Evolutionary conservation across 2,329 filamentous ascomycete species (phyloP).

Genomic region (Xylariales sp.): DNA sequence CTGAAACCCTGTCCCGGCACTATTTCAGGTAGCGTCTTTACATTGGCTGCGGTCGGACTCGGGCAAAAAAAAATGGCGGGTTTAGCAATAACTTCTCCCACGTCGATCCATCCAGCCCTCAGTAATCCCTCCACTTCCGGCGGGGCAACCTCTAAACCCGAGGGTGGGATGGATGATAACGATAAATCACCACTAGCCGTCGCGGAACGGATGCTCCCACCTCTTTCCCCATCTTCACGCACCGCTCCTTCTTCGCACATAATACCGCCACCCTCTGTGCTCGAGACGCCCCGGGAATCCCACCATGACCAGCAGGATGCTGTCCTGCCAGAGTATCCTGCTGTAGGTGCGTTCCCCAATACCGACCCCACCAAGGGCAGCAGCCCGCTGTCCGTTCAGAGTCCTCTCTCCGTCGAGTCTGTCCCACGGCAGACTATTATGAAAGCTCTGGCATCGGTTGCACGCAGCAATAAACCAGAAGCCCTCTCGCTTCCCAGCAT

Average conservation of each 20-base stretch:
- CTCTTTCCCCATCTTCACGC: too few species aligned
- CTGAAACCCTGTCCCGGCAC: too few species aligned
- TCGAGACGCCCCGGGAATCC: conserved; percentile 8
- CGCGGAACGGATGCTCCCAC: too few species aligned
- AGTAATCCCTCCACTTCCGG: conserved; percentile 24
- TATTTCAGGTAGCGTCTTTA: too few species aligned
- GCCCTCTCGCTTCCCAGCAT: conserved; percentile 59
- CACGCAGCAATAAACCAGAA: conserved; percentile 57
- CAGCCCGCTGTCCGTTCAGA: conserved; percentile 22
- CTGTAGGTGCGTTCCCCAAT: conserved; percentile 19
- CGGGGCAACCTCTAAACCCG: conserved; percentile 6
- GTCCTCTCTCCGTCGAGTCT: conserved; percentile 55
- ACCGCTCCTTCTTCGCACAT: too few species aligned
- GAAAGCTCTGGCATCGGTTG: conserved; percentile 71
- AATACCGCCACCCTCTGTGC: conserved; percentile 4
- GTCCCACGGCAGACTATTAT: conserved; percentile 77
- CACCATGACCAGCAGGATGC: conserved; percentile 19
- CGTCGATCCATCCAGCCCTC: conserved; percentile 47
- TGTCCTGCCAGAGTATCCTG: conserved; percentile 15
- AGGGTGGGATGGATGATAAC: conserved; percentile 7
- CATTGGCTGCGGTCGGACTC: too few species aligned
- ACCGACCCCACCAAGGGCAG: conserved; percentile 10
- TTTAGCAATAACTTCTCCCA: conserved; percentile 37
- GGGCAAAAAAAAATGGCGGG: conserved; percentile 35
- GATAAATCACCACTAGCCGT: conserved; percentile 9